Evolutionary conservation across 345 rosid genomes (phyloP).

Genomic region (Gossypium thurberi): DNA sequence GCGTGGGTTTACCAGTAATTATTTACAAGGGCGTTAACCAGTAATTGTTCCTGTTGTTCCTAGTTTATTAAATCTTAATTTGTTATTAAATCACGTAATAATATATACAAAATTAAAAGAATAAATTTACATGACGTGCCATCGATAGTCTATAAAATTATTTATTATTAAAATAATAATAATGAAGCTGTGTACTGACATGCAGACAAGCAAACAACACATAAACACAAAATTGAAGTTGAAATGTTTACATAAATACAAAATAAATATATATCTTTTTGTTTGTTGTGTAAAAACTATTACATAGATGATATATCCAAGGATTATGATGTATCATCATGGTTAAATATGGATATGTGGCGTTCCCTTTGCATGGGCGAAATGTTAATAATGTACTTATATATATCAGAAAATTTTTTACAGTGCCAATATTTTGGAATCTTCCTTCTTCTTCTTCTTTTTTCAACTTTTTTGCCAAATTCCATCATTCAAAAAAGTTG

Average conservation of each 20-base stretch:
- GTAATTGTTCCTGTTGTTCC: too few relatives aligned
- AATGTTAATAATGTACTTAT: not conserved
- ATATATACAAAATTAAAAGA: too few relatives aligned
- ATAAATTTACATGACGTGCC: too few relatives aligned
- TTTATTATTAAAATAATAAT: too few relatives aligned
- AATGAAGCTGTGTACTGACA: too few relatives aligned
- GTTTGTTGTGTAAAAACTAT: not conserved
- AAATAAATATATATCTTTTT: not conserved
- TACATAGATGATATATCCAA: not conserved
- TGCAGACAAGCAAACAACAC: not conserved
- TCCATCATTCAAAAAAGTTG: not conserved
- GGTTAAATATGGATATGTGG: not conserved
- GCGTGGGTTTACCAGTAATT: too few relatives aligned
- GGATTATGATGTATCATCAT: not conserved
- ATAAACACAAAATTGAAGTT: not conserved
- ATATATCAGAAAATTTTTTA: not conserved
- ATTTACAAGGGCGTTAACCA: too few relatives aligned
- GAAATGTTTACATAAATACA: not conserved
- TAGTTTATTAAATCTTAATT: too few relatives aligned
- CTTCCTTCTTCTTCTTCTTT: not conserved
- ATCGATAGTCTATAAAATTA: too few relatives aligned
- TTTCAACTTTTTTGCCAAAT: not conserved
- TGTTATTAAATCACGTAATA: too few relatives aligned
- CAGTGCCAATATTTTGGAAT: slow-evolving; percentile 19
- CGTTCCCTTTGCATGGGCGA: not conserved